Percentiles rank a stretch among this genome's conserved stretches.
phyloP scores from a whole-genome alignment of 495 filamentous ascomycete species.

The Aspergillus homomorphus region DNA sequence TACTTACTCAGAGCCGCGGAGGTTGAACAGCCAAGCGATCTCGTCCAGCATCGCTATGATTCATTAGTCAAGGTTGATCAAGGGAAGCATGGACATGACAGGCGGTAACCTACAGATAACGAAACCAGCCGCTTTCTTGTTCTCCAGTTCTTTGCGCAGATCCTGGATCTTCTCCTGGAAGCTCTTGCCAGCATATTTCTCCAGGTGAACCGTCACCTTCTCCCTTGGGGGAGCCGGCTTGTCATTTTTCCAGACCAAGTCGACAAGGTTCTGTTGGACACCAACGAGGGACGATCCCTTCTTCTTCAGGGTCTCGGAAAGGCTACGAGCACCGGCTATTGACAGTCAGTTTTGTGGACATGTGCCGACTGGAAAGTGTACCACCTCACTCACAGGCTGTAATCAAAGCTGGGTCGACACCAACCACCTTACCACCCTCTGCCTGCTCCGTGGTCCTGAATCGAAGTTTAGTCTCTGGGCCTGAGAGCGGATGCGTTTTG shows the following conservation, averaged over 20 bases:
- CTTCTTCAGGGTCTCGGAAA: conserved; percentile 81
- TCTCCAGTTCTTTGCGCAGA: conserved; percentile 85
- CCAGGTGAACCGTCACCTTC: conserved; percentile 63
- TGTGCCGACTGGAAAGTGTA: not conserved
- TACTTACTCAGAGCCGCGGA: conserved; percentile 83
- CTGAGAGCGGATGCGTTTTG: not conserved
- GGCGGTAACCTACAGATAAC: conserved; percentile 62
- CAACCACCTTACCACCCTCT: conserved; percentile 79
- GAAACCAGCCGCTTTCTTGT: conserved; percentile 84
- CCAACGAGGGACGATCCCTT: conserved; percentile 72
- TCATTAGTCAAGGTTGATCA: conserved; percentile 17
- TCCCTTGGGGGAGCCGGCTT: conserved; percentile 75
- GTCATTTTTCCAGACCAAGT: conserved; percentile 76
- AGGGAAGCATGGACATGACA: not conserved
- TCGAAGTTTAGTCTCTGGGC: conserved; percentile 21
- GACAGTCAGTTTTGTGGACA: conserved; percentile 15
- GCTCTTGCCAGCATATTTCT: conserved; percentile 78
- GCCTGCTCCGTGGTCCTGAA: conserved; percentile 73
- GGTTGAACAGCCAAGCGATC: conserved; percentile 96
- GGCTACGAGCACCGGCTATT: conserved; percentile 73
- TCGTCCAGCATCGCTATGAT: conserved; percentile 81
- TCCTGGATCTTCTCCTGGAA: conserved; percentile 82
- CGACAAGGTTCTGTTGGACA: conserved; percentile 78
- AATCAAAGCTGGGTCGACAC: conserved; percentile 87
- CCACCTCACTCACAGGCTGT: conserved; percentile 56